These are phyloP conservation scores for Globisporangium uncinulatum DNA, from an alignment of 352 stramenopile species.

Conservation along the genomic window DNA sequence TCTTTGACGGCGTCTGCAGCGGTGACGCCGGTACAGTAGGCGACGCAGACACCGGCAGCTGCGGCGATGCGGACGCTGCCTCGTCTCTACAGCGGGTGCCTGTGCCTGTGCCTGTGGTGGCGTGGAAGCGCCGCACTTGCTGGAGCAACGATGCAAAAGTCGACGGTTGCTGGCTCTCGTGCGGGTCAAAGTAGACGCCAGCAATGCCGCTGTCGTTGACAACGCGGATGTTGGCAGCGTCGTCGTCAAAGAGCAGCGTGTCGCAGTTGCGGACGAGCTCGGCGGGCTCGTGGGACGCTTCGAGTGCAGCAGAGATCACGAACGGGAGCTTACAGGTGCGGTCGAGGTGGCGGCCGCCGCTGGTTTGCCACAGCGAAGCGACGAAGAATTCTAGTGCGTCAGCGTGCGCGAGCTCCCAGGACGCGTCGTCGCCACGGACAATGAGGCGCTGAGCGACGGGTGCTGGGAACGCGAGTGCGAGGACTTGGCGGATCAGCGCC, in stretches of 20 bases:
- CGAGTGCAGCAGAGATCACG: conserved; percentile 57
- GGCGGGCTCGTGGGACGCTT: conserved; percentile 23
- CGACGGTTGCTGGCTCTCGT: conserved; percentile 12
- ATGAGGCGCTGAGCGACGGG: conserved; percentile 38
- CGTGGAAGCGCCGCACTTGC: conserved; percentile 31
- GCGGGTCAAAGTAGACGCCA: conserved; percentile 64
- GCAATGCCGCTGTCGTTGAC: conserved; percentile 69
- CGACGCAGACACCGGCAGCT: neutral
- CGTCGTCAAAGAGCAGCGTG: conserved; percentile 79
- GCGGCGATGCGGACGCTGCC: neutral
- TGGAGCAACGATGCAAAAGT: conserved; percentile 30
- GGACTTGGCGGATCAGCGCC: conserved; percentile 52
- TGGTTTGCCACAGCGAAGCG: conserved; percentile 44
- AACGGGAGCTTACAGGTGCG: conserved; percentile 73
- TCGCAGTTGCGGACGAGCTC: conserved; percentile 47
- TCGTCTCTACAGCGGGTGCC: neutral
- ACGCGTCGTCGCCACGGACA: conserved; percentile 52
- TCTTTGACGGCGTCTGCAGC: conserved; percentile 9
- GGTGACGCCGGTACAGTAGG: conserved; percentile 1
- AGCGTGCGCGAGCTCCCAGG: conserved; percentile 45
- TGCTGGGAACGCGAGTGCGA: conserved; percentile 40
- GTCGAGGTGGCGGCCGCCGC: conserved; percentile 41
- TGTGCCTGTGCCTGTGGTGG: conserved; percentile 1
- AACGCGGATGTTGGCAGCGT: conserved; percentile 66
- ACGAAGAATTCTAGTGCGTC: conserved; percentile 33